Base-by-base conservation (phyloP, 2,329 filamentous ascomycete species). In the Westerdykella aurantiaca region DNA sequence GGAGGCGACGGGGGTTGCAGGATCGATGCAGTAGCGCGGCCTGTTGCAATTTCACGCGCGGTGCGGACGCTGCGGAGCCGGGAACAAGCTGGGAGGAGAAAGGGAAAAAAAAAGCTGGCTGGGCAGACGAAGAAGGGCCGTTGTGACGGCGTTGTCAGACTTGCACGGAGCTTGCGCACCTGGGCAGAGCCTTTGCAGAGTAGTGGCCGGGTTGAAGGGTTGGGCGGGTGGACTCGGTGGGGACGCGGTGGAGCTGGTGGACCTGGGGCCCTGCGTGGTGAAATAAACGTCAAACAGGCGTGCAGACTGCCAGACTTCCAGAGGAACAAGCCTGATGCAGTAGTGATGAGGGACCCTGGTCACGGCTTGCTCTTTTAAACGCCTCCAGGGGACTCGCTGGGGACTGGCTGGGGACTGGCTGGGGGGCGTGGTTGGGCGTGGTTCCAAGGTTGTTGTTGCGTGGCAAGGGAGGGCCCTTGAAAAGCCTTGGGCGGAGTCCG, bases 261-360 rank as follows among this genome's bases (percentile, higher is more conserved):
- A 29, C 9, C 25, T 29, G 25, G 25, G 25, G 25, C 25, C 25
- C 25, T 29, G 25, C 25, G 25, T 29, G 53, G 61, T 61, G 61
- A 64, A 65, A 66, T 66, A 61, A 64, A 66, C 60, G 56, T 63
- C 52, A 62, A 66, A 65, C 61, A 56, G 59, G 62, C 62, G 54
- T 56, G 53, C 56, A 56, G 52, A 53, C 56, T 7, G n/a, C n/a
- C n/a, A n/a, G n/a, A n/a, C n/a, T n/a, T n/a, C n/a, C n/a, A n/a
- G n/a, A n/a, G n/a, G n/a, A n/a, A n/a, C n/a, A n/a, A n/a, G n/a
- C n/a, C n/a, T n/a, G n/a, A n/a, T n/a, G n/a, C n/a, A n/a, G n/a
- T n/a, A n/a, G n/a, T 14, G 31, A 33, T 12, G 12, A 14, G 3
- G n/a, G n/a, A 3, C 31, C 31, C 14, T 33, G 31, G 31, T 13